Conservation (phyloP, 768 basidiomycete species). For the Termitomyces sp. region DNA sequence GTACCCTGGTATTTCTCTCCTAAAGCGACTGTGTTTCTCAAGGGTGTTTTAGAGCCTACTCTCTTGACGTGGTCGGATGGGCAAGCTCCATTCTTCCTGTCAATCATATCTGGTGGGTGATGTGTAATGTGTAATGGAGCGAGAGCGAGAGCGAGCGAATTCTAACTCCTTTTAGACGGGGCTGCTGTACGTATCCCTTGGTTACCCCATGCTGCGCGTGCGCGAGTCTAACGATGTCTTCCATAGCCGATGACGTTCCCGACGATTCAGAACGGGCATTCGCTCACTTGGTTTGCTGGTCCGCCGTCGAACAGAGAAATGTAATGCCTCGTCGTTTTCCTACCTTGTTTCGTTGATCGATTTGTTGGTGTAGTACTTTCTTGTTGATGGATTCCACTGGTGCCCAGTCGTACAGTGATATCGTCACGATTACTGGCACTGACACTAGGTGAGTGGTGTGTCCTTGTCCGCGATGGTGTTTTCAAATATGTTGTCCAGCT, state of each 20-base stretch:
- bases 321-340: conserved; percentile 31
- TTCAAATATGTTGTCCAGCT: conserved; percentile 6
- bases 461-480: too few relatives aligned
- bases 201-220: neutral
- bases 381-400: conserved; percentile 58
- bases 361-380: conserved; percentile 36
- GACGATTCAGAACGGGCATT: conserved; percentile 32
- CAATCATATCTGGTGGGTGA: conserved; percentile 54
- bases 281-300: conserved; percentile 53
- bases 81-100: conserved; percentile 49
- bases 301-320: conserved; percentile 36
- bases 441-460: conserved; percentile 27
- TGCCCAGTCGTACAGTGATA: conserved; percentile 43
- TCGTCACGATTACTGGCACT: conserved; percentile 37
- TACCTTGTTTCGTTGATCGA: neutral
- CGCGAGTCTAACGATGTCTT: neutral
- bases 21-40: neutral
- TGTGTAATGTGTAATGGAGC: neutral
- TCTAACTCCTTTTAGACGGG: conserved; percentile 34
- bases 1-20: conserved; percentile 9
- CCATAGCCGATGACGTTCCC: conserved; percentile 53
- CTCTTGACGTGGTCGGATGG: conserved; percentile 52
- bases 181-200: conserved; percentile 36
- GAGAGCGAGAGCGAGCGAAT: neutral
- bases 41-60: conserved; percentile 45